phyloP scores from a whole-genome alignment of 2,329 filamentous ascomycete genomes.

The Paradendryphiella salina region DNA sequence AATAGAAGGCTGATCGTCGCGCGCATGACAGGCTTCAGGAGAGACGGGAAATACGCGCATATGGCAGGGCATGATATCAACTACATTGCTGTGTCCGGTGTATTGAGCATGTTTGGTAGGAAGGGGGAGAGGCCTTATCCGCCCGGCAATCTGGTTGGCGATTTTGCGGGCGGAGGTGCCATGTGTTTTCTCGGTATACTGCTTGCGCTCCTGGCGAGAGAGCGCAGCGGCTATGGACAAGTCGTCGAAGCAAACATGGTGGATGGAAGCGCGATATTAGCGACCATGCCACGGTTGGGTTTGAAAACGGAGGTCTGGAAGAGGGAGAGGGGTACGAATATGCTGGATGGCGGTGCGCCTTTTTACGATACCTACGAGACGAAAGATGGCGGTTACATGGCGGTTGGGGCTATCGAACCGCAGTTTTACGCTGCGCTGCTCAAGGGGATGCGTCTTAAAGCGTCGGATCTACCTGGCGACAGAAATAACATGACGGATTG shows the following conservation, averaged over 20 bases:
- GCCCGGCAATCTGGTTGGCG: conserved; percentile 81
- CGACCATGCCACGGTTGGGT: conserved; percentile 73
- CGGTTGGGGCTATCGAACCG: conserved; percentile 85
- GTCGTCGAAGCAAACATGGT: conserved; percentile 98
- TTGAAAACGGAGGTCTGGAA: conserved; percentile 66
- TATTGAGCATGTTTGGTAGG: conserved; percentile 74
- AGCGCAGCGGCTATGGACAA: conserved; percentile 70
- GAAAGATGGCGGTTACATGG: conserved; percentile 75
- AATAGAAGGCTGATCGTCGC: conserved; percentile 81
- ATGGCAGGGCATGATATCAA: conserved; percentile 98
- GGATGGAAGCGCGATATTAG: conserved; percentile 79
- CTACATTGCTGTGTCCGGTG: conserved; percentile 86
- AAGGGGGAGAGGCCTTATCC: conserved; percentile 70
- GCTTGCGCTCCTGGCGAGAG: conserved; percentile 72
- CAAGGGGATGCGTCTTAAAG: conserved; percentile 64
- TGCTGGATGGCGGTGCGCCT: conserved; percentile 81
- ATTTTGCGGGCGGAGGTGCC: conserved; percentile 88
- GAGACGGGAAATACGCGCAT: conserved; percentile 78
- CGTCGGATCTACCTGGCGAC: conserved; percentile 51
- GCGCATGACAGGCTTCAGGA: conserved; percentile 85
- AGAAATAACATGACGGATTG: conserved; percentile 67
- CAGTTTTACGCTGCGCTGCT: conserved; percentile 76
- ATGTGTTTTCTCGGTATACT: conserved; percentile 81
- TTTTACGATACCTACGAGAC: conserved; percentile 92
- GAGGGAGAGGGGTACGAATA: conserved; percentile 69